Evolutionary conservation across 2,329 filamentous ascomycete species (phyloP), one percentile per base, ranked within the genome.

Genomic region (Berkeleyomyces rouxiae): DNA sequence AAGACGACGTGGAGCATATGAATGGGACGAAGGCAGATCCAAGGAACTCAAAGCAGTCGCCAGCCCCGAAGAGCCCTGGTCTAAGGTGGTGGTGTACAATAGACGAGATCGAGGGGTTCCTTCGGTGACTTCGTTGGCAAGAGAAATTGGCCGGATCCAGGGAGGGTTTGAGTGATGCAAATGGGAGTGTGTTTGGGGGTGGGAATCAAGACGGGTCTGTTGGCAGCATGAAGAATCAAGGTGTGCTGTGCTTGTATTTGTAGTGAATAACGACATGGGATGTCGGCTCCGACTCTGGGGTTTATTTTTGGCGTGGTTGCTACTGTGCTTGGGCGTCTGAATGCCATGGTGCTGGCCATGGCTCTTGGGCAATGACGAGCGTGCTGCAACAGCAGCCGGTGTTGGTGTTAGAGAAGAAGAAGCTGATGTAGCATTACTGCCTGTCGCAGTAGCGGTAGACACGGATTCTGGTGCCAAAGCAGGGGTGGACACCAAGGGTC

Each of bases 61-160:
- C 33, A 64, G 60, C 16, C 60, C 55, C 16, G 40, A 46, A 16
- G 62, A 53, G 46, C 63, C 63, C 63, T 64, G 63, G 60, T 62
- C 63, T 23, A 42, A 23, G 37, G 63, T 62, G 43, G 44, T 59
- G 42, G 63, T 62, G 53, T 64, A 64, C 33, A 64, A 59, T 40
- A 64, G 63, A 59, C 63, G 63, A 64, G 63, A 64, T 59, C 63
- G 59, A 62, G 63, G 63, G 55, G 62, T 64, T 64, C 63, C 47
- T 44, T 58, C 63, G 55, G 63, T 47, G 55, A 62, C 40, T 59
- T 62, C 60, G 43, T 58, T 61, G 60, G 59, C 59, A 59, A 64
- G 60, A 39, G 60, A 62, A 57, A 62, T 62, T 55, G 63, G 63
- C 43, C 63, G 44, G 37, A 64, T 62, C 63, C 63, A 64, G 36